These are phyloP conservation scores for Eudorina sp. DNA, from an alignment of 139 green algal species.

Conservation along the genomic window DNA sequence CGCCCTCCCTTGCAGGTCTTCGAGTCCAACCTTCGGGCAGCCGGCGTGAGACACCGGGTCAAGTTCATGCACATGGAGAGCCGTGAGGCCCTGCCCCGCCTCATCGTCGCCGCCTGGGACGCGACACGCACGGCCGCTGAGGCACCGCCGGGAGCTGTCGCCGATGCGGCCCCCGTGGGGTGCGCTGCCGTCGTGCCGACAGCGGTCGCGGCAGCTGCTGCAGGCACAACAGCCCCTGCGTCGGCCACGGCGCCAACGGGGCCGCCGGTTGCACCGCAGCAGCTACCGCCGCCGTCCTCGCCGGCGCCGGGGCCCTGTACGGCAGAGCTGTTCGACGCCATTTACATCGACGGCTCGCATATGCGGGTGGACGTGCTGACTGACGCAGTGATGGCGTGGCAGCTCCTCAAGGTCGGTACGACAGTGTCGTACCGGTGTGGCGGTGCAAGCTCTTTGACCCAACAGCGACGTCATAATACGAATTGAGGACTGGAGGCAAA, in stretches of 20 bases:
- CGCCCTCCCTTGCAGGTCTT: not conserved
- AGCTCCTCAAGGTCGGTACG: slow-evolving; percentile 16
- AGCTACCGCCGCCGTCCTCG: not conserved
- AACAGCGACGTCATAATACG: not conserved
- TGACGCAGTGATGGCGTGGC: slow-evolving; percentile 30
- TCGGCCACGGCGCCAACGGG: not conserved
- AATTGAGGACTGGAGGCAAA: too few relatives aligned
- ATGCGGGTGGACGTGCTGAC: slow-evolving; percentile 25
- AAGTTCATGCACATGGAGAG: slow-evolving; percentile 30
- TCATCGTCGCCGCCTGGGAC: not conserved
- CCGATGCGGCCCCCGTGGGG: not conserved
- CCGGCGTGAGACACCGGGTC: not conserved
- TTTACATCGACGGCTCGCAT: slow-evolving; percentile 39
- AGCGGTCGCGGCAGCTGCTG: not conserved
- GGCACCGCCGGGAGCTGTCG: not conserved
- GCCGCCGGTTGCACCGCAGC: not conserved
- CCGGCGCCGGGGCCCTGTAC: too few relatives aligned
- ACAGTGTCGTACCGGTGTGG: not conserved
- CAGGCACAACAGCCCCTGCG: not conserved
- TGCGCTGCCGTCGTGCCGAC: too few relatives aligned
- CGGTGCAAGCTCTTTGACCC: not conserved
- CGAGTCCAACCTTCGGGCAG: not conserved
- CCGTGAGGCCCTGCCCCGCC: not conserved
- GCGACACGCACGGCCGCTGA: not conserved
- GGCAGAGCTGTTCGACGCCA: slow-evolving; percentile 24